Base-by-base conservation (phyloP, 1,139 yeast genomes). In the Pichia sp. region DNA sequence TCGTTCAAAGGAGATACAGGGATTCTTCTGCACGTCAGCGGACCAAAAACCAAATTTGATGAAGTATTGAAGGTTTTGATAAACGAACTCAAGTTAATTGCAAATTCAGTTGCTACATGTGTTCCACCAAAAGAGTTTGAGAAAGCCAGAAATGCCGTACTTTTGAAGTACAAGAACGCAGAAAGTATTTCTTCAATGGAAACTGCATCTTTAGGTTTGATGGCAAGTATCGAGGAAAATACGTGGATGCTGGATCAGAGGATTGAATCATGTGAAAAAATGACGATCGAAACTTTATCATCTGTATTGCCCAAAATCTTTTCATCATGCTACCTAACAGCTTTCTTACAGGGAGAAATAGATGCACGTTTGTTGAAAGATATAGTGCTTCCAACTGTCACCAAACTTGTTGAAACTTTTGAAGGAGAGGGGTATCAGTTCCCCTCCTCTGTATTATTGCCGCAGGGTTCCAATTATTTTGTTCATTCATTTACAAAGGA, bases 181-280 rank as follows among this genome's bases (percentile, higher is more conserved):
- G 64, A 68, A 2, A 66, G 70, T 19, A 69, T 70, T 6, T 72
- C 72, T 30, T 76, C 85, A 1, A 67, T 80, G 1, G 77, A 79
- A 0, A 65, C 79, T 4, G 74, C 81, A 4, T 80, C 80, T 0
- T 66, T 81, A 0, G 68, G 78, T 1, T 69, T 78, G n/a, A 54
- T 64, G 57, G 64, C 64, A 2, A 69, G 78, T 0, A 59, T 84
- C 43, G 92, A 85, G 59, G 77, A 78, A 54, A 68, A 73, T 49
- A 72, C 80, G 29, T 81, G 81, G 80, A 63, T 75, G 1, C 53
- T 81, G 2, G 78, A 79, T 34, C 79, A 80, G 46, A 71, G 87
- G 61, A 59, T 78, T 5, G 79, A 80, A 53, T 76, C 83, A 3
- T 70, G 85, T 58, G 87, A 84, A 63, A 82, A 81, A 45, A 71